Base-by-base conservation (phyloP, 495 filamentous ascomycete species). In the Polyplosphaeria fusca region DNA sequence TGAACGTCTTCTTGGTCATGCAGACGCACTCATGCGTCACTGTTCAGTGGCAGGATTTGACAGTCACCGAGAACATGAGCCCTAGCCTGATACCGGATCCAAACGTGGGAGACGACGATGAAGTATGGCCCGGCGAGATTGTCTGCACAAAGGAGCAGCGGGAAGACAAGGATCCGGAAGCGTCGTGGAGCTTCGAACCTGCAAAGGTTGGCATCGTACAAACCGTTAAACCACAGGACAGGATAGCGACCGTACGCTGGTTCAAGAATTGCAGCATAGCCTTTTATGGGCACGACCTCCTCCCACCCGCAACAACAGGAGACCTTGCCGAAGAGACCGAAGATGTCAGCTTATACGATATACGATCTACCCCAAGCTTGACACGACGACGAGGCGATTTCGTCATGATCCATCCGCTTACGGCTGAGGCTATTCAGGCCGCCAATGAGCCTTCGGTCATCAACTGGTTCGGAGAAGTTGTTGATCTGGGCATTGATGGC, bases 41-140 rank as follows among this genome's bases (percentile, higher is more conserved):
- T 12, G 76, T 86, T 14, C 72, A 74, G 38, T 86, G 83, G 83
- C 83, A 86, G 54, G 80, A 86, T 58, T 68, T 74, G 20, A 76
- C 71, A 22, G 72, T 76, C 24, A 77, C 78, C 0, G 66, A 70
- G 20, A 71, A 82, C 38, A 47, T 56, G 23, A 67, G 73, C 14
- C 71, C 61, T 13, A 58, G 66, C 23, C 53, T 86, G 0, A 66
- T 77, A 22, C 74, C 72, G 13, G 77, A 82, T 49, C 50, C 66
- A 1, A 71, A 75, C 42, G 61, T 78, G 12, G 77, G 80, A 37
- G 78, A 82, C 27, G 66, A 69, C 9, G 70, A 81, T 43, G 77
- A 81, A 40, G 72, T 79, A 9, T 82, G 77, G 75, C 82, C 83
- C 5, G 83, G 82, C n/a, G 76, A 83, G 49, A 68, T 83, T 42